These are phyloP conservation scores for Stephania yunnanensis DNA, from an alignment of 164 flowering plant genomes.

Conservation along the genomic window DNA sequence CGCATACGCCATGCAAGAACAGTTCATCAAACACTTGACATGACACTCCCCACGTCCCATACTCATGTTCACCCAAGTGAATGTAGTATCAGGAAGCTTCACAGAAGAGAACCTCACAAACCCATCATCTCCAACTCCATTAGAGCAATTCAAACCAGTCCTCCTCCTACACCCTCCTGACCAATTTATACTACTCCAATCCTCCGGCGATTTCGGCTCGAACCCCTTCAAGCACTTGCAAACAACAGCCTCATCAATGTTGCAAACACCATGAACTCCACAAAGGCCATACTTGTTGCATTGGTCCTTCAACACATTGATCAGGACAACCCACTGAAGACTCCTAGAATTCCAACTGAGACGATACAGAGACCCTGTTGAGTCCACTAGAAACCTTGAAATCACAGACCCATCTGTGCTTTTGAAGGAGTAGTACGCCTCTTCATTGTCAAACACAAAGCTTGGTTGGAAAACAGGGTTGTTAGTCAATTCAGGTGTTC, in stretches of 20 bases:
- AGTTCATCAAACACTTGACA: not conserved
- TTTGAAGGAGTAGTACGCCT: conserved; percentile 10
- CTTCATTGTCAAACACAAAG: conserved; percentile 7
- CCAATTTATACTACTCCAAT: conserved; percentile 10
- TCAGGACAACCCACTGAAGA: not conserved
- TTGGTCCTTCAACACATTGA: not conserved
- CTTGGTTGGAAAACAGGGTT: not conserved
- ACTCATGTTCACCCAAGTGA: not conserved
- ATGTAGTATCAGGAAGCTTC: conserved; percentile 3
- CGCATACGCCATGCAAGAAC: conserved; percentile 30
- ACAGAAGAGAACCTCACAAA: not conserved
- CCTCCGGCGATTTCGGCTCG: conserved; percentile 7
- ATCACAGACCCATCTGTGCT: not conserved
- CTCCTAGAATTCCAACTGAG: not conserved
- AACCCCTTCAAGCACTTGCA: conserved; percentile 23
- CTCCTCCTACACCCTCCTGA: conserved; percentile 15
- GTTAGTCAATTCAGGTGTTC: not conserved
- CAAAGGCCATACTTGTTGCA: conserved; percentile 3
- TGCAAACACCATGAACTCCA: conserved; percentile 12
- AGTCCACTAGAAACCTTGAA: not conserved
- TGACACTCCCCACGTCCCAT: not conserved
- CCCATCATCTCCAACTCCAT: conserved; percentile 9
- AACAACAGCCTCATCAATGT: not conserved
- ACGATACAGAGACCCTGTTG: conserved; percentile 5
- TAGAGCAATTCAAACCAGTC: conserved; percentile 1